phyloP scores from a whole-genome alignment of 2,329 filamentous ascomycete species.

The Fusarium camptoceras region DNA sequence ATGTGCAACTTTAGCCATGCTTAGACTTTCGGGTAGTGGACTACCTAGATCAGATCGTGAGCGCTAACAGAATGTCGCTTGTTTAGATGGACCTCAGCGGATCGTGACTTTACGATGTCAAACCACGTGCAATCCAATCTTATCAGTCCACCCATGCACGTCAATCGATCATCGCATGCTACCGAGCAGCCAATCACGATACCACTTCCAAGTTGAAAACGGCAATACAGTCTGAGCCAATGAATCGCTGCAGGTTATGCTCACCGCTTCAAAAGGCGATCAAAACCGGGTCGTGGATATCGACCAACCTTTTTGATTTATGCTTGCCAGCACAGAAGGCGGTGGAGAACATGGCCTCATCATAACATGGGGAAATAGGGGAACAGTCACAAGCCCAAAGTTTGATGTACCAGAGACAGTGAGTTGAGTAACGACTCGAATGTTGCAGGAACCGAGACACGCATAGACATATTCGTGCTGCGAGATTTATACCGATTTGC shows the following conservation, averaged over 20 bases:
- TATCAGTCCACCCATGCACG: slow-evolving; percentile 27
- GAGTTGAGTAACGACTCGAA: background rate
- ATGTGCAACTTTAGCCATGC: background rate
- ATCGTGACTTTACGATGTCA: slow-evolving; percentile 17
- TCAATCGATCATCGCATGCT: slow-evolving; percentile 23
- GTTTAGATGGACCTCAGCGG: slow-evolving; percentile 2
- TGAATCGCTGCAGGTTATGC: slow-evolving; percentile 5
- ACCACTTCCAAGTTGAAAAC: slow-evolving; percentile 34
- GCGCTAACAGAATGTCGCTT: slow-evolving; percentile 13
- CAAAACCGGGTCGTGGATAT: slow-evolving; percentile 10
- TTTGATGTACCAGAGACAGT: background rate
- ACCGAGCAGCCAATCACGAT: slow-evolving; percentile 35
- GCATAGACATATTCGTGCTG: background rate
- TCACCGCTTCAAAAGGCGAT: slow-evolving; percentile 28
- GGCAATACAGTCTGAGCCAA: slow-evolving; percentile 32
- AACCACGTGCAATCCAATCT: slow-evolving; percentile 12
- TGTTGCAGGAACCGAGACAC: slow-evolving; percentile 27
- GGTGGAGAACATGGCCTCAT: slow-evolving; percentile 35
- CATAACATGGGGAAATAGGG: slow-evolving; percentile 12
- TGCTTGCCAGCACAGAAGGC: slow-evolving; percentile 14
- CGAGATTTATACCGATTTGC: background rate
- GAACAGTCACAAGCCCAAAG: background rate
- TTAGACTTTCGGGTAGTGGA: slow-evolving; percentile 16
- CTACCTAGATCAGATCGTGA: background rate
- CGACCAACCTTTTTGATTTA: slow-evolving; percentile 9